phyloP scores from a whole-genome alignment of 495 filamentous ascomycete species.

The Annulohypoxylon stygium region DNA sequence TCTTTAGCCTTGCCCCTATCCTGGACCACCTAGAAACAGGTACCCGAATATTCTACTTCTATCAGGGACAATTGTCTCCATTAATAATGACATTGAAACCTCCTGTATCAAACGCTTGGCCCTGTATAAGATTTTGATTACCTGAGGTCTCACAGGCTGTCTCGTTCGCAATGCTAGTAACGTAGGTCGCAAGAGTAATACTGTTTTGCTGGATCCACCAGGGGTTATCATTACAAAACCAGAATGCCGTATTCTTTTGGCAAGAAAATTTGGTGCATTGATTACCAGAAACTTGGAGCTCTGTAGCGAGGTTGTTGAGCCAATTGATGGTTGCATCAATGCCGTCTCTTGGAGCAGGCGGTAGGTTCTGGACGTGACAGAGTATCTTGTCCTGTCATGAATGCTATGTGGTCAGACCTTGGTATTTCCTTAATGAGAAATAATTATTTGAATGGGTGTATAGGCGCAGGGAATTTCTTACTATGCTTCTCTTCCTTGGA shows the following conservation, averaged over 20 bases:
- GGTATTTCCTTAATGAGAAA: too few relatives aligned
- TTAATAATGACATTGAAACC: slow-evolving; percentile 25
- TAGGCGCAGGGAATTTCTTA: too few relatives aligned
- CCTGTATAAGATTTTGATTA: slow-evolving; percentile 14
- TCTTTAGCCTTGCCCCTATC: not conserved
- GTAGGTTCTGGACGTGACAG: too few relatives aligned
- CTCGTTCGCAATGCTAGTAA: slow-evolving; percentile 11
- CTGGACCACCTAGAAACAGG: not conserved
- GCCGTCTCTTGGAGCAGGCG: too few relatives aligned
- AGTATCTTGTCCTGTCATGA: too few relatives aligned
- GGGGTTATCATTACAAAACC: slow-evolving; percentile 33
- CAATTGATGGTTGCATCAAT: too few relatives aligned
- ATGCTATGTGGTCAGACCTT: too few relatives aligned
- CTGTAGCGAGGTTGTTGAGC: too few relatives aligned
- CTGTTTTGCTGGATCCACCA: slow-evolving; percentile 19
- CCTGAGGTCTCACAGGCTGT: slow-evolving; percentile 10
- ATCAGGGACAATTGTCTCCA: slow-evolving; percentile 58
- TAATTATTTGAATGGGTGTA: too few relatives aligned
- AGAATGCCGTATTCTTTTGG: slow-evolving; percentile 11
- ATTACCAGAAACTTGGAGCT: too few relatives aligned
- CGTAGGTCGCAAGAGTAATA: slow-evolving; percentile 3
- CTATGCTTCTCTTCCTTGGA: too few relatives aligned
- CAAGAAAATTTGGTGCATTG: not conserved
- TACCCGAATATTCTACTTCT: not conserved
- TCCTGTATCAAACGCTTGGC: slow-evolving; percentile 9